Evolutionary conservation across 805 yeast species (phyloP).

Genomic region (Metschnikowia continentalis): DNA sequence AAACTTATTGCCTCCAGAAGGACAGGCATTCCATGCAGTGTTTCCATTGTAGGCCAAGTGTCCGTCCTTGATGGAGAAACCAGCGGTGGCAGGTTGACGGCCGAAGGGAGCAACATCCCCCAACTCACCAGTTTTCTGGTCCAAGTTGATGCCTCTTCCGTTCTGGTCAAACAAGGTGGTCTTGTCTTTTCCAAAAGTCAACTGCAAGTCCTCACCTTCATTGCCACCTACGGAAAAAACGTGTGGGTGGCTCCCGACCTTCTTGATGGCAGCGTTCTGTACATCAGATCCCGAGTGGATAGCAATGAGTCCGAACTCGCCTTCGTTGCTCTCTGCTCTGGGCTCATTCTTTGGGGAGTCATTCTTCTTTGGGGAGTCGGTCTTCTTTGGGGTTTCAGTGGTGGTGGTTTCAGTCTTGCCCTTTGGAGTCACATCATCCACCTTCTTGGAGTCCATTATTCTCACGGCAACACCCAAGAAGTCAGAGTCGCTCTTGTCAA

Average conservation of each 20-base stretch:
- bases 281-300: constrained; percentile 24
- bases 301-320: constrained; percentile 19
- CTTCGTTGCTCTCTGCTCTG: neutral
- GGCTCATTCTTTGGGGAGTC: too few relatives aligned
- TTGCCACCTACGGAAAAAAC: constrained; percentile 33
- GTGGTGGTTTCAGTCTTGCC: neutral
- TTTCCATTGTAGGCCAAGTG: constrained; percentile 32
- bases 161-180: constrained; percentile 24
- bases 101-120: constrained; percentile 33
- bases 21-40: constrained; percentile 37
- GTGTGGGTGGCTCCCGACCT: constrained; percentile 28
- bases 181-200: constrained; percentile 2
- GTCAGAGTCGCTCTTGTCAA: neutral
- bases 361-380: neutral
- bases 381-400: neutral
- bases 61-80: constrained; percentile 38
- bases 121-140: constrained; percentile 29
- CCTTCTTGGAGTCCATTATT: neutral
- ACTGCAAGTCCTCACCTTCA: constrained; percentile 22
- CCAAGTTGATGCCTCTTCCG: constrained; percentile 27
- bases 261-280: constrained; percentile 24
- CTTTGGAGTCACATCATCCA: constrained; percentile 1
- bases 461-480: constrained; percentile 9
- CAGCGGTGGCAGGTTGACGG: constrained; percentile 29
- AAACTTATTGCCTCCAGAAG: constrained; percentile 22